Percentiles rank a stretch among this genome's conserved stretches.
Evolutionary conservation across 163 green algal genomes (phyloP).

Genomic region (Scenedesmus sp.): DNA sequence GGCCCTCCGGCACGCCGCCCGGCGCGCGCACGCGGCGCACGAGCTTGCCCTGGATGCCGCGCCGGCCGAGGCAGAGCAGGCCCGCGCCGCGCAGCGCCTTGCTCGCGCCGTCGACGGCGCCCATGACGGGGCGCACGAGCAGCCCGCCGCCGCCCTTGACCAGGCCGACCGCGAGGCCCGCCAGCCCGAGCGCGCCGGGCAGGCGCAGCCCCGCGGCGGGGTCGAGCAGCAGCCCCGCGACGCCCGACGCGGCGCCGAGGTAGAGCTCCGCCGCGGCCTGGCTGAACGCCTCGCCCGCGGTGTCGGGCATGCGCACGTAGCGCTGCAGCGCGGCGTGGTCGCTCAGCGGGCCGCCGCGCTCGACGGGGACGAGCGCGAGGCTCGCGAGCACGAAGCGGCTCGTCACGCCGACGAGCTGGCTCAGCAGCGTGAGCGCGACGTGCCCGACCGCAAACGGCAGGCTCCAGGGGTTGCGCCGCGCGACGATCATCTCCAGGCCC

Average conservation of each 20-base stretch:
- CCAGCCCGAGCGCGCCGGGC: constrained; percentile 50
- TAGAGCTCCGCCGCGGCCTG: constrained; percentile 43
- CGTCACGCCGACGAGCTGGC: constrained; percentile 45
- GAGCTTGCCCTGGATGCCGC: constrained; percentile 81
- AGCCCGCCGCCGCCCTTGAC: constrained; percentile 33
- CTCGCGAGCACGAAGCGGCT: constrained; percentile 32
- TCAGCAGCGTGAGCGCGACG: constrained; percentile 39
- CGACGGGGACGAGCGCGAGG: constrained; percentile 58
- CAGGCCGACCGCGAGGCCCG: constrained; percentile 63
- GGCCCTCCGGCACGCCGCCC: constrained; percentile 55
- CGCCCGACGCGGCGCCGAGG: constrained; percentile 12
- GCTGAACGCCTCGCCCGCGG: constrained; percentile 41
- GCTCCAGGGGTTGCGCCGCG: constrained; percentile 9
- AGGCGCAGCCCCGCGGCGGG: constrained; percentile 33
- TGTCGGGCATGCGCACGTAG: constrained; percentile 55
- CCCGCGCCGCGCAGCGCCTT: constrained; percentile 73
- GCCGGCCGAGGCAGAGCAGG: constrained; percentile 76
- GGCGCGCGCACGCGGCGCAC: constrained; percentile 72
- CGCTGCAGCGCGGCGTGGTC: constrained; percentile 46
- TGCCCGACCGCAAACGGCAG: constrained; percentile 27
- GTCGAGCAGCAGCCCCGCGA: constrained; percentile 51
- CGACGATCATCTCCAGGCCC: constrained; percentile 57
- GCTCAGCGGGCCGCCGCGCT: constrained; percentile 50
- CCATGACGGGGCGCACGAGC: constrained; percentile 66
- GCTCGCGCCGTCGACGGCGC: constrained; percentile 65